These are phyloP conservation scores for Vigna reflexopilosa DNA, from an alignment of 306 rosid genomes.

Conservation along the genomic window DNA sequence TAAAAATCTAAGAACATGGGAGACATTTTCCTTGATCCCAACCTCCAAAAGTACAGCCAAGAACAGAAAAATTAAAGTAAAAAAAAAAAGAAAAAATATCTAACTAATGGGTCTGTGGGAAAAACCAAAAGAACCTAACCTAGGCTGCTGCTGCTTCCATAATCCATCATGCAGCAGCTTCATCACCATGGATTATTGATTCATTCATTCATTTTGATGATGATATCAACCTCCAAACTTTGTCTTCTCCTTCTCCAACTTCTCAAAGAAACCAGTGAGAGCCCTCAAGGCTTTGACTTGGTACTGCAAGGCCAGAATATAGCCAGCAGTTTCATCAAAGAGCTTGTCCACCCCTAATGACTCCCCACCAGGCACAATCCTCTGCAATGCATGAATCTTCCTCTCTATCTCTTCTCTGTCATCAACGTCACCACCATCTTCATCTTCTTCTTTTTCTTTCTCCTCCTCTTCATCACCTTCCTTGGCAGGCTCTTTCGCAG, in stretches of 20 bases:
- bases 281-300: constrained; percentile 80
- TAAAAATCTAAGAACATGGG: constrained; percentile 37
- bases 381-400: constrained; percentile 87
- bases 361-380: constrained; percentile 85
- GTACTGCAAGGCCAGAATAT: constrained; percentile 73
- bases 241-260: constrained; percentile 68
- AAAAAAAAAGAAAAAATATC: neutral
- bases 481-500: neutral
- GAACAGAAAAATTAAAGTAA: neutral
- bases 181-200: constrained; percentile 7
- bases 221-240: constrained; percentile 68
- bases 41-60: constrained; percentile 40
- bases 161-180: neutral
- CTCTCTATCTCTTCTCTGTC: constrained; percentile 76
- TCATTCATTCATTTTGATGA: neutral
- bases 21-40: constrained; percentile 53
- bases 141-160: constrained; percentile 7
- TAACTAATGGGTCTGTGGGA: constrained; percentile 45
- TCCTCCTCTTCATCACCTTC: neutral
- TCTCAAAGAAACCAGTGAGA: constrained; percentile 64
- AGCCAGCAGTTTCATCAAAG: constrained; percentile 87
- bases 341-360: constrained; percentile 76
- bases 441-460: constrained; percentile 39
- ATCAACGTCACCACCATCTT: constrained; percentile 45
- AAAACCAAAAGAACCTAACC: constrained; percentile 27